A percentile compares a stretch with the other conserved stretches of the same genome.
These are phyloP conservation scores for Paecilomyces dactylethromorphus DNA, from an alignment of 2,329 filamentous ascomycete genomes.

Conservation along the genomic window DNA sequence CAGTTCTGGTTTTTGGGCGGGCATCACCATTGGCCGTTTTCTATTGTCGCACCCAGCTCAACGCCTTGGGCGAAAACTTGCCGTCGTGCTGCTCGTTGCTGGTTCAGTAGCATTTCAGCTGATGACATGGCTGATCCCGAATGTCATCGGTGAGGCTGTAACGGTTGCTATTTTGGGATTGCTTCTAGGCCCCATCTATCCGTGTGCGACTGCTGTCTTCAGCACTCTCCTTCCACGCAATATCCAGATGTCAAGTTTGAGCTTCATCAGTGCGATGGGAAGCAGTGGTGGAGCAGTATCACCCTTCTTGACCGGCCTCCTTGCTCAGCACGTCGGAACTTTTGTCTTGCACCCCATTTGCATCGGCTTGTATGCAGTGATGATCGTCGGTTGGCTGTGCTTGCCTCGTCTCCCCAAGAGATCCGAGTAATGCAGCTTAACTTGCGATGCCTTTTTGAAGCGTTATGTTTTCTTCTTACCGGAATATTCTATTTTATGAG, in stretches of 20 bases:
- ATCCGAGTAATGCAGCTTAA: slow-evolving; percentile 32
- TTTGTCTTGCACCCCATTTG: slow-evolving; percentile 50
- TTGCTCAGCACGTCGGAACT: slow-evolving; percentile 42
- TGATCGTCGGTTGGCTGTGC: slow-evolving; percentile 47
- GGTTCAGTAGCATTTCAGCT: slow-evolving; percentile 63
- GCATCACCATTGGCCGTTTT: slow-evolving; percentile 72
- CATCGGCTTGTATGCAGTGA: slow-evolving; percentile 47
- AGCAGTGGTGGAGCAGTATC: slow-evolving; percentile 37
- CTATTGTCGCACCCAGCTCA: slow-evolving; percentile 60
- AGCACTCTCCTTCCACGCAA: slow-evolving; percentile 24
- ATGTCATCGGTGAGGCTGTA: slow-evolving; percentile 64
- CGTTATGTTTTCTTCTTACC: slow-evolving; percentile 1
- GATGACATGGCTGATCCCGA: slow-evolving; percentile 72
- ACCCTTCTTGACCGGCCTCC: slow-evolving; percentile 43
- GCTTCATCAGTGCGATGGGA: slow-evolving; percentile 34
- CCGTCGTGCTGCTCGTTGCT: slow-evolving; percentile 57
- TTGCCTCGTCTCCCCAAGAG: slow-evolving; percentile 47
- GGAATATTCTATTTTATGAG: background rate
- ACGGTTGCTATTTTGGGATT: slow-evolving; percentile 64
- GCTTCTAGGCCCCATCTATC: slow-evolving; percentile 72
- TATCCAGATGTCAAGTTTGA: slow-evolving; percentile 34
- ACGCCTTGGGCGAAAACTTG: slow-evolving; percentile 62
- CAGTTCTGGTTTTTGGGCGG: slow-evolving; percentile 61
- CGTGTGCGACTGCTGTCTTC: slow-evolving; percentile 49
- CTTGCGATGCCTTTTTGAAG: background rate